phyloP scores from a whole-genome alignment of 805 yeast species.

The Monosporozyma unispora region DNA sequence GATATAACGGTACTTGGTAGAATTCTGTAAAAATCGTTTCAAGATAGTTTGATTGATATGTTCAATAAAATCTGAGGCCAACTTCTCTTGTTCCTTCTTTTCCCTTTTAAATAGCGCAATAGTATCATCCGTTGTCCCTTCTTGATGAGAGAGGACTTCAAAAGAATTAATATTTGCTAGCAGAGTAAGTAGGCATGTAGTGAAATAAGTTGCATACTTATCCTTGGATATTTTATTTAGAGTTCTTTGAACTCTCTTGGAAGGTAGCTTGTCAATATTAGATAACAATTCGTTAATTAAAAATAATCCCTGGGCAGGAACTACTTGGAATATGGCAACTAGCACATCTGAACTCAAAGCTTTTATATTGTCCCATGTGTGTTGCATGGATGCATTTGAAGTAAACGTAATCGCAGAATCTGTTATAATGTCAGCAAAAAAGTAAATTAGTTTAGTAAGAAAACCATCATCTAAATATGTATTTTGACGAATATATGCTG shows the following conservation, averaged over 20 bases:
- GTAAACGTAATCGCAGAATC: slow-evolving; percentile 9
- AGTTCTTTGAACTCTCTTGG: slow-evolving; percentile 30
- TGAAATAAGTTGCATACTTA: slow-evolving; percentile 21
- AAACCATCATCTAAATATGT: slow-evolving; percentile 39
- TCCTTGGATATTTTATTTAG: slow-evolving; percentile 14
- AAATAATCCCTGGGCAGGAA: slow-evolving; percentile 47
- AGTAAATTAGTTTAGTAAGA: slow-evolving; percentile 52
- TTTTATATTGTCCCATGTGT: slow-evolving; percentile 18
- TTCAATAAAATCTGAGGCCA: slow-evolving; percentile 10
- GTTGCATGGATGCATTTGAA: slow-evolving; percentile 9
- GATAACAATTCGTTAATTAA: slow-evolving; percentile 52
- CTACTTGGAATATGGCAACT: slow-evolving; percentile 32
- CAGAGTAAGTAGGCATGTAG: slow-evolving; percentile 20
- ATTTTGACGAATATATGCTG: slow-evolving; percentile 15
- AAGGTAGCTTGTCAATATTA: slow-evolving; percentile 42
- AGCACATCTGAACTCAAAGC: slow-evolving; percentile 20
- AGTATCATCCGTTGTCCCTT: slow-evolving; percentile 1
- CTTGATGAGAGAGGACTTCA: slow-evolving; percentile 1
- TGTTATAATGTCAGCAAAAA: slow-evolving; percentile 26
- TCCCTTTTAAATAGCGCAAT: neutral
- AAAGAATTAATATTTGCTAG: slow-evolving; percentile 19
- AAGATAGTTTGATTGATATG: slow-evolving; percentile 21
- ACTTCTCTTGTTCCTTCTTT: slow-evolving; percentile 5
- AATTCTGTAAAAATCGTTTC: slow-evolving; percentile 17
- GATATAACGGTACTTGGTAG: slow-evolving; percentile 29